Evolutionary conservation across 1,139 yeast species (phyloP).

Genomic region (Candida anutae): DNA sequence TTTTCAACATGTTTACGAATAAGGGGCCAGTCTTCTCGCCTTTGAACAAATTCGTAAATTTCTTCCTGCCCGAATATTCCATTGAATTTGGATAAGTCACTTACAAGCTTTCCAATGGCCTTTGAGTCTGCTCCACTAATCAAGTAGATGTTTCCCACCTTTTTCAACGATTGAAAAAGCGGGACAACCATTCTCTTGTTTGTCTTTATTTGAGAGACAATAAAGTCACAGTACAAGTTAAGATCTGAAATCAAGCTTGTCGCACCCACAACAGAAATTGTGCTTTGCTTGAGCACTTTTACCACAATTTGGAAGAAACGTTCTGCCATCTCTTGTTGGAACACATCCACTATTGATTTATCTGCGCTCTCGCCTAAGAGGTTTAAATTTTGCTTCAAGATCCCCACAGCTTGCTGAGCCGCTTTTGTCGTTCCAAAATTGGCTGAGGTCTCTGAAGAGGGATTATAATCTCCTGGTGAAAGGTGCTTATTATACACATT

Average conservation of each 20-base stretch:
- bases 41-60: conserved; percentile 81
- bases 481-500: conserved; percentile 21
- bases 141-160: conserved; percentile 74
- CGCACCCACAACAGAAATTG: conserved; percentile 77
- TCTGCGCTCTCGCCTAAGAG: conserved; percentile 80
- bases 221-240: conserved; percentile 69
- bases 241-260: conserved; percentile 67
- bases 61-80: conserved; percentile 92
- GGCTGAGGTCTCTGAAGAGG: conserved; percentile 9
- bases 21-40: conserved; percentile 78
- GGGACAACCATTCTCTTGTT: conserved; percentile 66
- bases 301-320: conserved; percentile 73
- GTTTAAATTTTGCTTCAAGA: conserved; percentile 67
- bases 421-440: conserved; percentile 59
- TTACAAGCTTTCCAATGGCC: conserved; percentile 75
- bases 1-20: conserved; percentile 80
- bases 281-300: conserved; percentile 59
- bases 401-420: conserved; percentile 52
- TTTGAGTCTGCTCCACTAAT: conserved; percentile 73
- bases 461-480: conserved; percentile 28
- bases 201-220: conserved; percentile 46
- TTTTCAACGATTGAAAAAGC: conserved; percentile 72
- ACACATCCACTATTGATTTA: conserved; percentile 80
- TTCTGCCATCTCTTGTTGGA: conserved; percentile 89
- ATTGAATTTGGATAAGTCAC: conserved; percentile 79